Evolutionary conservation across 352 stramenopile species (phyloP).

Genomic region (Albugo candida): DNA sequence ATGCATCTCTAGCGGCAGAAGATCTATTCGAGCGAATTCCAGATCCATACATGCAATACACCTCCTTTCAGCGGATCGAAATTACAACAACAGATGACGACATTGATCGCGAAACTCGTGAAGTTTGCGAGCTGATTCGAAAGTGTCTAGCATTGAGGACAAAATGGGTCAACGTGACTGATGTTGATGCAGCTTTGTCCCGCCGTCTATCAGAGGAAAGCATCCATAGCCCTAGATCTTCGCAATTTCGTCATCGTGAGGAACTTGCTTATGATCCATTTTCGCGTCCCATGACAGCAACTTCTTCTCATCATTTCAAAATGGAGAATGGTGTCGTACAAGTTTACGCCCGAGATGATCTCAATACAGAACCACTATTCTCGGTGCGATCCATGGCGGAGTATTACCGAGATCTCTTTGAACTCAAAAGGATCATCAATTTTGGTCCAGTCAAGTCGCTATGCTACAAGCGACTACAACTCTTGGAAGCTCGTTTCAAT

Average conservation of each 20-base stretch:
- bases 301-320: conserved; percentile 23
- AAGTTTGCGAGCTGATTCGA: conserved; percentile 59
- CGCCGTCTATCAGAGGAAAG: conserved; percentile 5
- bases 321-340: conserved; percentile 43
- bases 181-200: conserved; percentile 4
- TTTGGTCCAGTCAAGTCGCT: conserved; percentile 74
- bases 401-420: conserved; percentile 59
- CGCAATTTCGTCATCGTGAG: conserved; percentile 37
- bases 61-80: conserved; percentile 55
- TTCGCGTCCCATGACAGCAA: conserved; percentile 15
- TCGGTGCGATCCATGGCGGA: conserved; percentile 24
- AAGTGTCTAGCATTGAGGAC: conserved; percentile 47
- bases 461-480: conserved; percentile 71
- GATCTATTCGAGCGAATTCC: conserved; percentile 64
- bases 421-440: conserved; percentile 75
- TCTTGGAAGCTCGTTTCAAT: conserved; percentile 88
- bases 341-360: conserved; percentile 18
- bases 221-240: conserved; percentile 18
- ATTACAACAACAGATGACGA: conserved; percentile 48
- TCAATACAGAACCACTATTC: conserved; percentile 14
- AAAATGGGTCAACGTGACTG: conserved; percentile 50
- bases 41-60: conserved; percentile 51
- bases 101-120: conserved; percentile 48
- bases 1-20: conserved; percentile 8
- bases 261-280: conserved; percentile 59